Conservation (phyloP, 2,329 filamentous ascomycete species). For the Calonectria naviculata region DNA sequence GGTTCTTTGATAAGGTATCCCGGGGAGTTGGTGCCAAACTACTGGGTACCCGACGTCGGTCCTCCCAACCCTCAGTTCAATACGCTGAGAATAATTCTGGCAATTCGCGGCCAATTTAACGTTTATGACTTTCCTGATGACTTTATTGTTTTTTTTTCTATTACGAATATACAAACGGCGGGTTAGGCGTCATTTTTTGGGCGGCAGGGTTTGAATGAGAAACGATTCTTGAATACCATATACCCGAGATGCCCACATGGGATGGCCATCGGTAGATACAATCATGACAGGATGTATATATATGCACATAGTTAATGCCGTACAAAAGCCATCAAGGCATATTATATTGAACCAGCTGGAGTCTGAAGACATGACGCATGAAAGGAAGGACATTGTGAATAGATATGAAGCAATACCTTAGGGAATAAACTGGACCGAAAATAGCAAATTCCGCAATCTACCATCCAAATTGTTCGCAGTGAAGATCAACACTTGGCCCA, state of each 20-base stretch:
- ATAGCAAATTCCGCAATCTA: slow-evolving; percentile 26
- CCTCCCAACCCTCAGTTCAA: slow-evolving; percentile 45
- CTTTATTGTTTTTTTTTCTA: slow-evolving; percentile 12
- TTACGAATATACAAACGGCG: slow-evolving; percentile 24
- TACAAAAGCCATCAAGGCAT: slow-evolving; percentile 27
- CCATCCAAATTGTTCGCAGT: slow-evolving; percentile 61
- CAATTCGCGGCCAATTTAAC: slow-evolving; percentile 29
- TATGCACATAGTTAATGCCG: slow-evolving; percentile 22
- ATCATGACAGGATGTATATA: slow-evolving; percentile 21
- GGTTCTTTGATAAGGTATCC: slow-evolving; percentile 40
- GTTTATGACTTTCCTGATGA: slow-evolving; percentile 26
- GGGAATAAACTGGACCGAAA: not conserved
- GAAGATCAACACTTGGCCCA: slow-evolving; percentile 58
- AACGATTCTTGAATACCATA: slow-evolving; percentile 31
- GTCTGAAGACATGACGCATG: not conserved
- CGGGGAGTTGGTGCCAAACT: slow-evolving; percentile 40
- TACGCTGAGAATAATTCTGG: slow-evolving; percentile 40
- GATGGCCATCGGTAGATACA: slow-evolving; percentile 37
- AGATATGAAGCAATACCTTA: not conserved
- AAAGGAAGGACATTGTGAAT: not conserved
- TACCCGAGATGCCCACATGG: slow-evolving; percentile 31
- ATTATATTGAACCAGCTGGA: not conserved
- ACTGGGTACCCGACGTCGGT: slow-evolving; percentile 40
- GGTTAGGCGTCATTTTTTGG: slow-evolving; percentile 29
- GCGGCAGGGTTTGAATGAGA: slow-evolving; percentile 29